Evolutionary conservation across 257 asterid species (phyloP).

Genomic region (Capsicum chinense): DNA sequence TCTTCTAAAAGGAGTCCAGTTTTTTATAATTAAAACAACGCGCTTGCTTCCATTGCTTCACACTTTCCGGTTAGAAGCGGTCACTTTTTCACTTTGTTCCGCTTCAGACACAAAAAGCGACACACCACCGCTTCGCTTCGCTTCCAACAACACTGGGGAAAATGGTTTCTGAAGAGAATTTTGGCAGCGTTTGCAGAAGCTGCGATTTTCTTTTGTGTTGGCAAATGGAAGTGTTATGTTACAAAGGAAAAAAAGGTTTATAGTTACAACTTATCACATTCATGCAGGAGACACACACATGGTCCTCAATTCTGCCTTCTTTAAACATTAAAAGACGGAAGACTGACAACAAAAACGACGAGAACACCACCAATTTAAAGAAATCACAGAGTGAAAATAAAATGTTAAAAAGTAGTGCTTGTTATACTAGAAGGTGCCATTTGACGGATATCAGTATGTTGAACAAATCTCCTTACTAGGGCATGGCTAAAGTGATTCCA

Average conservation of each 20-base stretch:
- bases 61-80: too few relatives aligned
- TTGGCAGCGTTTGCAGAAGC: neutral
- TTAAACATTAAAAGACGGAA: neutral
- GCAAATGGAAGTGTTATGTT: too few relatives aligned
- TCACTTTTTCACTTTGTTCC: too few relatives aligned
- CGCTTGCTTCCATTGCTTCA: too few relatives aligned
- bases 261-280: neutral
- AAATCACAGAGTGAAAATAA: neutral
- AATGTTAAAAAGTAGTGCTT: neutral
- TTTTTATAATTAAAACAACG: too few relatives aligned
- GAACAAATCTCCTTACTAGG: neutral
- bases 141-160: neutral
- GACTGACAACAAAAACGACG: neutral
- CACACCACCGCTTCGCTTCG: too few relatives aligned
- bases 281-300: neutral
- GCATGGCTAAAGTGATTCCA: neutral
- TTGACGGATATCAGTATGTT: neutral
- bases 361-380: neutral
- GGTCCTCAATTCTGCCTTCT: constrained; percentile 6
- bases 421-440: neutral
- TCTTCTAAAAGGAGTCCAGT: too few relatives aligned
- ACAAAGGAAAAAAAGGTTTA: neutral
- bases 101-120: too few relatives aligned
- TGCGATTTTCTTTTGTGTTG: neutral
- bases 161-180: neutral